These are phyloP conservation scores for Ceratobasidium sp. DNA, from an alignment of 1,284 basidiomycete species.

Conservation along the genomic window DNA sequence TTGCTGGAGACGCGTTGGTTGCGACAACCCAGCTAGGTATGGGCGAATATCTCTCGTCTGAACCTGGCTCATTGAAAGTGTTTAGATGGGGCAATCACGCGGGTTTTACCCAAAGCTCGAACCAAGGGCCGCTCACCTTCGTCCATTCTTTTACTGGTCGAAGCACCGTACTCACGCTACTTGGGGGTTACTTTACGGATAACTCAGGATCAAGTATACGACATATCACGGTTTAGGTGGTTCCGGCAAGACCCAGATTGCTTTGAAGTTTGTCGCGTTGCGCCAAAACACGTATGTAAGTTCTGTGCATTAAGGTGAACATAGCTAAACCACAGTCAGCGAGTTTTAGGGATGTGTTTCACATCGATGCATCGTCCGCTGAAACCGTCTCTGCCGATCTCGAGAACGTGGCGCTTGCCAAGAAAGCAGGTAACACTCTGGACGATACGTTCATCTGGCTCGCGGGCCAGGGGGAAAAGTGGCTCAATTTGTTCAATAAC, in stretches of 20 bases:
- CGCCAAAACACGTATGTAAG: not conserved
- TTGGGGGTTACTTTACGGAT: not conserved
- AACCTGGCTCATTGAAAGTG: not conserved
- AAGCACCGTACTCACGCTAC: not conserved
- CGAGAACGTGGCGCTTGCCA: not conserved
- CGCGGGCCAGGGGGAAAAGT: not conserved
- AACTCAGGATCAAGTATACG: not conserved
- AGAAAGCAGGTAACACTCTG: not conserved
- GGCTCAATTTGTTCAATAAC: slow-evolving; percentile 19
- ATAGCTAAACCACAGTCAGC: not conserved
- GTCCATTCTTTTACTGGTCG: slow-evolving; percentile 1
- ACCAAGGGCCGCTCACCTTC: not conserved
- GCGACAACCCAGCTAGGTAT: not conserved
- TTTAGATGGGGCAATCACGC: not conserved
- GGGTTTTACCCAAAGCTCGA: not conserved
- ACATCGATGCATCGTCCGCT: slow-evolving; percentile 16
- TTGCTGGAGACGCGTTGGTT: not conserved
- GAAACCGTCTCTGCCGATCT: slow-evolving; percentile 3
- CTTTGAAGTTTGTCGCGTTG: slow-evolving; percentile 10
- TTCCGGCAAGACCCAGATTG: slow-evolving; percentile 24
- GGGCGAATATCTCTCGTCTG: not conserved
- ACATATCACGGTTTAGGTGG: slow-evolving; percentile 25
- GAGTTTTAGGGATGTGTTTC: slow-evolving; percentile 14
- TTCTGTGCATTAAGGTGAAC: not conserved
- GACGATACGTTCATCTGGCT: slow-evolving; percentile 25